These are phyloP conservation scores for Plectosphaerella cucumerina DNA, from an alignment of 2,329 filamentous ascomycete species.

Conservation along the genomic window DNA sequence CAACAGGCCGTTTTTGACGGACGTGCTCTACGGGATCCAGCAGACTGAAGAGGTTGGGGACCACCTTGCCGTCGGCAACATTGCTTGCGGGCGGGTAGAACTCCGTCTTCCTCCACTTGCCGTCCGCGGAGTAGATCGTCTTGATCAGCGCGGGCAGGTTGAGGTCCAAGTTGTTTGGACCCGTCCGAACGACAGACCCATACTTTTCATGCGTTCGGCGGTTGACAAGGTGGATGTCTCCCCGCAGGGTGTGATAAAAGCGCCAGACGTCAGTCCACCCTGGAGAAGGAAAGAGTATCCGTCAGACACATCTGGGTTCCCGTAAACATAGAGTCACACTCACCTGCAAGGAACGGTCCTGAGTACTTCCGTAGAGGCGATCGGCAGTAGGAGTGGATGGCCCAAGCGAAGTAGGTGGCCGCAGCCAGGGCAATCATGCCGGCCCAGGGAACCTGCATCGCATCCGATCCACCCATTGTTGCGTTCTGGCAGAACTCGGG, in stretches of 20 bases:
- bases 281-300: neutral
- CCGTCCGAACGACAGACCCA: conserved; percentile 23
- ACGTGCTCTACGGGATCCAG: conserved; percentile 26
- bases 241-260: conserved; percentile 14
- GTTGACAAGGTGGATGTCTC: conserved; percentile 14
- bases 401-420: neutral
- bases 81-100: conserved; percentile 30
- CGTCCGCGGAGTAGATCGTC: conserved; percentile 21
- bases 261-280: conserved; percentile 24
- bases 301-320: neutral
- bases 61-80: conserved; percentile 27
- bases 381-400: neutral
- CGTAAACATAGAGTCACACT: neutral
- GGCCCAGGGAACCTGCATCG: no score
- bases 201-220: conserved; percentile 23
- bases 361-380: conserved; percentile 25
- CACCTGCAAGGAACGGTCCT: conserved; percentile 25
- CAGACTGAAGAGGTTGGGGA: conserved; percentile 32
- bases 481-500: no score
- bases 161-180: conserved; percentile 22
- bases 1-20: conserved; percentile 29
- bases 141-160: conserved; percentile 20
- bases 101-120: conserved; percentile 25
- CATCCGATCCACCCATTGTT: no score
- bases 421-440: no score